phyloP scores from a whole-genome alignment of 495 filamentous ascomycete species.

The Chlorociboria aeruginascens region DNA sequence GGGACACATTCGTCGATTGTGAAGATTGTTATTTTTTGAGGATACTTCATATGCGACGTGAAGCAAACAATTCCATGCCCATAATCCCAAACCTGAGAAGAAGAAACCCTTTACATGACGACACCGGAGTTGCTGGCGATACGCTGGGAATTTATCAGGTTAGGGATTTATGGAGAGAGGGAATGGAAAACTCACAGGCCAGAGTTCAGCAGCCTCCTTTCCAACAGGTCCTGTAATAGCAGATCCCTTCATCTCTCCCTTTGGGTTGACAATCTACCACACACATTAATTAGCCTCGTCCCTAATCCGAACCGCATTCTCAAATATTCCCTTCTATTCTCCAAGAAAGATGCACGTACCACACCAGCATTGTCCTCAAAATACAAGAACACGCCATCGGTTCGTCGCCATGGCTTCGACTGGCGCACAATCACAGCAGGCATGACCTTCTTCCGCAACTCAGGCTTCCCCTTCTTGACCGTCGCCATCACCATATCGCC shows the following conservation, averaged over 20 bases:
- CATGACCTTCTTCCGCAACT: slow-evolving; percentile 99
- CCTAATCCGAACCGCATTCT: neutral
- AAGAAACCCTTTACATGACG: slow-evolving; percentile 69
- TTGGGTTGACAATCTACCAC: slow-evolving; percentile 93
- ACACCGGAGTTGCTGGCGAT: slow-evolving; percentile 99
- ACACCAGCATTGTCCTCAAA: slow-evolving; percentile 99
- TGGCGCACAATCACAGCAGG: slow-evolving; percentile 95
- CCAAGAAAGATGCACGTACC: slow-evolving; percentile 41
- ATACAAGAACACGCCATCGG: slow-evolving; percentile 97
- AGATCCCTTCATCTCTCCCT: slow-evolving; percentile 99
- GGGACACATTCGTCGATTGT: too few relatives aligned
- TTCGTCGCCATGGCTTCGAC: slow-evolving; percentile 97
- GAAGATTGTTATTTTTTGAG: too few relatives aligned
- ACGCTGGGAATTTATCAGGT: slow-evolving; percentile 44
- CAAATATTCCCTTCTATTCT: neutral
- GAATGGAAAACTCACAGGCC: slow-evolving; percentile 61
- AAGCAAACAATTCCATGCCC: slow-evolving; percentile 16
- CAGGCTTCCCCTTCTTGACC: slow-evolving; percentile 99
- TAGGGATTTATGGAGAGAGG: neutral
- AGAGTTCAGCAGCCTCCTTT: slow-evolving; percentile 99
- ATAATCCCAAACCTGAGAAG: slow-evolving; percentile 19
- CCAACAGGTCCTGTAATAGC: slow-evolving; percentile 98
- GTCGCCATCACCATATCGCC: slow-evolving; percentile 99
- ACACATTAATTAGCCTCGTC: slow-evolving; percentile 6
- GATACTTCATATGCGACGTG: too few relatives aligned